phyloP scores from a whole-genome alignment of 2,329 filamentous ascomycete genomes.

The Phyllosticta citriasiana region DNA sequence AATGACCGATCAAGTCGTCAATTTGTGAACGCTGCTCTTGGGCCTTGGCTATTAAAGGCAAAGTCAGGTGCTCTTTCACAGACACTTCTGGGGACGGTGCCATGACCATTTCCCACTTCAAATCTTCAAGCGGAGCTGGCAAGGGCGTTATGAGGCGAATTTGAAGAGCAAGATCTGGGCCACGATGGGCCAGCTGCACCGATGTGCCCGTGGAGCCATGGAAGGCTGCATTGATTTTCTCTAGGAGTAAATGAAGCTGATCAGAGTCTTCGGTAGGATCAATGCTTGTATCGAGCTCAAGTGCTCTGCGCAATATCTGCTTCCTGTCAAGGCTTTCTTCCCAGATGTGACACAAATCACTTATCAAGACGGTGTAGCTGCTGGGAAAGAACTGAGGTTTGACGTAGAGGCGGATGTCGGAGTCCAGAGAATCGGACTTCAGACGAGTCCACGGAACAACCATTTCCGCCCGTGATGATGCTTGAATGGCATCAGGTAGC shows the following conservation, averaged over 20 bases:
- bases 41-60: constrained; percentile 43
- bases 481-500: not conserved
- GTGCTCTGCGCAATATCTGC: constrained; percentile 53
- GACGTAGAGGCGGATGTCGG: constrained; percentile 48
- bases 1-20: constrained; percentile 36
- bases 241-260: constrained; percentile 58
- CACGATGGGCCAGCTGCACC: constrained; percentile 25
- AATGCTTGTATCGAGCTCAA: constrained; percentile 56
- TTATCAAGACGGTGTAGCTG: constrained; percentile 57
- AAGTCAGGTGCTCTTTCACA: constrained; percentile 41
- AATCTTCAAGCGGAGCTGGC: constrained; percentile 49
- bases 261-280: constrained; percentile 58
- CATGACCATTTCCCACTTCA: constrained; percentile 53
- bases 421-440: not conserved
- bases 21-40: constrained; percentile 39
- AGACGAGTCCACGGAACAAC: not conserved
- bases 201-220: constrained; percentile 27
- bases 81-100: constrained; percentile 23
- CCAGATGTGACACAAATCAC: constrained; percentile 68
- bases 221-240: constrained; percentile 47
- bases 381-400: constrained; percentile 46
- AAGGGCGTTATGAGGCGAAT: constrained; percentile 51
- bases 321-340: constrained; percentile 51
- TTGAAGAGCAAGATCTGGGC: not conserved
- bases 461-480: not conserved